Evolutionary conservation across 2,329 filamentous ascomycete genomes (phyloP), one percentile per base, ranked within the genome.

Genomic region (Claviceps lovelessii): DNA sequence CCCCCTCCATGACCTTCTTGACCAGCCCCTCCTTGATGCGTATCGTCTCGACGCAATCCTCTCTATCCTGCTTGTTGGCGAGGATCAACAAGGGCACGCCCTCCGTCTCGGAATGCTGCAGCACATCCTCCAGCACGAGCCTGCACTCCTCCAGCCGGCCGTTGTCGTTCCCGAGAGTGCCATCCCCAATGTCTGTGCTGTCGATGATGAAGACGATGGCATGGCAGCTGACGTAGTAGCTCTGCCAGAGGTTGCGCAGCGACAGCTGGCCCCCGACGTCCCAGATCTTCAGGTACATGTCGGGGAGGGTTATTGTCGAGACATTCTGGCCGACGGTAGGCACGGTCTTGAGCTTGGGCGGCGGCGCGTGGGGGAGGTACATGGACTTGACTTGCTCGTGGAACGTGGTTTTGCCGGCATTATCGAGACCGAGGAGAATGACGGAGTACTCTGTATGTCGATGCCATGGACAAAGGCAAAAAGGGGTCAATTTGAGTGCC

Each of bases 221-320:
- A 69, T 98, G 93, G 65, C 90, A 95, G 68, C 83, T 88, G 52
- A 83, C 78, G 75, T 96, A 98, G 74, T 98, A 98, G 70, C 84
- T 89, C 70, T 95, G 89, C 93, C 93, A 98, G 37, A 97, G 81
- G 59, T 86, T 85, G 58, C 93, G 85, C 66, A 98, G 79, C 33
- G 81, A 86, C 65, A 93, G 83, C 71, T 98, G 93, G 7, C 93
- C 93, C 60, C 93, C 93, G 0, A 98, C 89, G 67, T 98, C 93
- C 93, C 93, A 97, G 63, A 98, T 86, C 76, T 96, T 95, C 66
- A 98, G 78, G 75, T 97, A 96, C 82, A 96, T 91, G 69, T 95
- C 89, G 17, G 89, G 86, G 29, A 97, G 78, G 28, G 86, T 83
- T 67, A 98, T 88, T 49, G 90, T 93, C 58, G 88, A 87, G 60